phyloP scores from a whole-genome alignment of 1,284 basidiomycete species.

The Coniophora puteana region DNA sequence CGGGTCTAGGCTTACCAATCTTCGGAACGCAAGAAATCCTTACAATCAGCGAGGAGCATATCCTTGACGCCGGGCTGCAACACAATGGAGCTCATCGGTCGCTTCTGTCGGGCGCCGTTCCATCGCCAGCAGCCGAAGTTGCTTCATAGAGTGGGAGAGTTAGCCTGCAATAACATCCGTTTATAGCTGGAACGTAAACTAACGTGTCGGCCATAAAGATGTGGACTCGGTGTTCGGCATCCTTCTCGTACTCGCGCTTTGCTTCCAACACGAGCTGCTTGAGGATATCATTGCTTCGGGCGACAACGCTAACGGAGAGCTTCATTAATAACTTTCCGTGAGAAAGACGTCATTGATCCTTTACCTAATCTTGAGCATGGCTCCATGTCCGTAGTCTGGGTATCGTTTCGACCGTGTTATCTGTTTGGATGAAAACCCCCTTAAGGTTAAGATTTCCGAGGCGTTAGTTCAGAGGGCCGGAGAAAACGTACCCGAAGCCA shows the following conservation, averaged over 20 bases:
- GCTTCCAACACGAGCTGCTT: conserved; percentile 82
- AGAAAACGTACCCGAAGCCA: conserved; percentile 68
- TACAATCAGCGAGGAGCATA: conserved; percentile 81
- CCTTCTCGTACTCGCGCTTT: conserved; percentile 82
- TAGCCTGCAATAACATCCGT: conserved; percentile 8
- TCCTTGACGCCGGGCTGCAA: conserved; percentile 83
- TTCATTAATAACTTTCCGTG: conserved; percentile 10
- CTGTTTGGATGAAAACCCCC: conserved; percentile 39
- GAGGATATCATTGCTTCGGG: conserved; percentile 79
- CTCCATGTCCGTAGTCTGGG: conserved; percentile 66
- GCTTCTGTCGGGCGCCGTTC: conserved; percentile 82
- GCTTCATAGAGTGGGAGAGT: conserved; percentile 32
- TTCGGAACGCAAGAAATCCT: conserved; percentile 78
- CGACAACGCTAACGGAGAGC: conserved; percentile 65
- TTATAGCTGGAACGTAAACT: conserved; percentile 26
- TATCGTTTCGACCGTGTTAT: conserved; percentile 75
- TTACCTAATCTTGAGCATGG: conserved; percentile 76
- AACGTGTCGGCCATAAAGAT: conserved; percentile 85
- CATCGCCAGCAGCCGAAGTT: conserved; percentile 77
- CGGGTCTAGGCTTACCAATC: conserved; percentile 57
- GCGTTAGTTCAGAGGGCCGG: conserved; percentile 9
- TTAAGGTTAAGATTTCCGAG: conserved; percentile 24
- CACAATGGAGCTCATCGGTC: conserved; percentile 84
- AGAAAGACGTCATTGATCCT: background rate
- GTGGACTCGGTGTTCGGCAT: conserved; percentile 82